Conservation (phyloP, 257 asterid species). For the Mentha longifolia region DNA sequence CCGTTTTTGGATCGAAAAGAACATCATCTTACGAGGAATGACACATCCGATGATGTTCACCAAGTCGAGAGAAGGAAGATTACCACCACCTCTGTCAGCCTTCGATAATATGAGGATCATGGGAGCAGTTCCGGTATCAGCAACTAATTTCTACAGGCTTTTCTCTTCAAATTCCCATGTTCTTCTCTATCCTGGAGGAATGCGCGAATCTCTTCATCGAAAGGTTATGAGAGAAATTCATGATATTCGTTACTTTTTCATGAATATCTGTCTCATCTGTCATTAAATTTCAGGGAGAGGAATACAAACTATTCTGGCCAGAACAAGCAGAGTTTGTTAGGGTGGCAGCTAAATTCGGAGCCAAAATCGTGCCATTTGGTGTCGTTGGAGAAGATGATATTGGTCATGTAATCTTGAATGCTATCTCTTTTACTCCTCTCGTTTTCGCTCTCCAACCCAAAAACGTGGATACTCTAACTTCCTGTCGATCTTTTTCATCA, state of each 20-base stretch:
- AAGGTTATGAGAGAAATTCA: slow-evolving; percentile 46
- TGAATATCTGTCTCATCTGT: not conserved
- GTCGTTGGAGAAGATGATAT: slow-evolving; percentile 91
- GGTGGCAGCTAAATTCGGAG: slow-evolving; percentile 91
- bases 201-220: slow-evolving; percentile 90
- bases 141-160: slow-evolving; percentile 70
- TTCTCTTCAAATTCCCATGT: slow-evolving; percentile 66
- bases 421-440: not conserved
- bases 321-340: slow-evolving; percentile 88
- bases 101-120: slow-evolving; percentile 54
- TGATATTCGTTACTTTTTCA: not conserved
- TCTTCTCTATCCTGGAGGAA: slow-evolving; percentile 87
- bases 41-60: slow-evolving; percentile 75
- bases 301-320: slow-evolving; percentile 90
- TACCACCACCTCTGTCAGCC: slow-evolving; percentile 54
- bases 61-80: slow-evolving; percentile 47
- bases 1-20: slow-evolving; percentile 63
- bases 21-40: slow-evolving; percentile 70
- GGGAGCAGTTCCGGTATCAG: slow-evolving; percentile 95
- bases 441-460: not conserved
- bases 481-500: slow-evolving; percentile 32
- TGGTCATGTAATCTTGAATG: slow-evolving; percentile 54
- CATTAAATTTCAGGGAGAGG: slow-evolving; percentile 68
- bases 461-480: not conserved
- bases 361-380: slow-evolving; percentile 90